Base-by-base conservation (phyloP, 2,329 filamentous ascomycete species). In the Didymosphaeria variabile region DNA sequence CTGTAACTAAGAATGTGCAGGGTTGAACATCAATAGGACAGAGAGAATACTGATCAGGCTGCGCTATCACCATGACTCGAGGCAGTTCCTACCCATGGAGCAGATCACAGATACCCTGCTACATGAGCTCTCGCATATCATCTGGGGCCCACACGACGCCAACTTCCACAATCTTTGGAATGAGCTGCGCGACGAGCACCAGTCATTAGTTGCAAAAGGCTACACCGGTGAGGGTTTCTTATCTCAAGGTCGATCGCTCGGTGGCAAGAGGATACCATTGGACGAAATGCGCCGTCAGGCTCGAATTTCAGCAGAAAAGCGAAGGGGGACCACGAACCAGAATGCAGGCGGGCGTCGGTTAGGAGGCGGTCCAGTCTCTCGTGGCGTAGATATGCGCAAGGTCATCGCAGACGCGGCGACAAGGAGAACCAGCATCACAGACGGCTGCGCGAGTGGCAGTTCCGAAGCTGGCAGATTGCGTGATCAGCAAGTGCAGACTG, bases 151-250 rank as follows among this genome's bases (percentile, higher is more conserved):
- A 1, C 94, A 98, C 76, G 88, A 97, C 73, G 85, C 83, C 50
- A 86, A 90, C 38, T 98, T 98, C 73, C 88, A 97, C 68, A 89
- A 89, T 0, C 82, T 97, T 5, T 97, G 94, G 92, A 90, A 97
- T 69, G 90, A 97, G 73, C 86, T 97, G 5, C 88, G 94, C 21
- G 91, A 94, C 60, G 94, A 97, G 79, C 90, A 94, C 70, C 87
- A 93, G 70, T 87, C 88, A 2, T 84, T 97, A 7, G 73, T 89
- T 12, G 81, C 88, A 60, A 95, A 94, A 74, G 94, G 94, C 19
- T 97, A 94, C 73, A 96, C 92, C 0, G 94, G 94, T 13, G 93
- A 97, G 77, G 91, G 91, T 0, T 97, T 97, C 79, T 81, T 97
- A 32, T 89, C 90, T 0, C 81, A 90, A 34, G 94, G 94, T 1